Conservation (phyloP, 2,329 filamentous ascomycete genomes). For the Talaromyces amestolkiae region DNA sequence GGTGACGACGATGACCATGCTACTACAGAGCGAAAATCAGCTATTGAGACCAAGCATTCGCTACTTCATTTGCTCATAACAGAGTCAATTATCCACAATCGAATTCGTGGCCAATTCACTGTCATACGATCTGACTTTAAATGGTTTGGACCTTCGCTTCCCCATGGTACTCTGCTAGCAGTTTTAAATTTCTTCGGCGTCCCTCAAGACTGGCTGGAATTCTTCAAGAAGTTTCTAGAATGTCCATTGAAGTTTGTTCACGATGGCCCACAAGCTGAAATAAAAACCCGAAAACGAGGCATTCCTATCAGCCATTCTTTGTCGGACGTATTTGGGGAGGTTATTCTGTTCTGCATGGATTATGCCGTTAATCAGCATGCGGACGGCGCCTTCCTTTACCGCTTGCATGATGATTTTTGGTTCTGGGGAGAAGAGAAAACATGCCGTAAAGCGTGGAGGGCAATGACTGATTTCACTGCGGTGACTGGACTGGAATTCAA, state of each 20-base stretch:
- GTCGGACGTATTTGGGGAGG: constrained; percentile 60
- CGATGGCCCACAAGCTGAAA: constrained; percentile 48
- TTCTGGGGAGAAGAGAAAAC: constrained; percentile 59
- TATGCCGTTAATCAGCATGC: constrained; percentile 61
- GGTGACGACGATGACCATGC: constrained; percentile 25
- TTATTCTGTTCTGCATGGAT: constrained; percentile 63
- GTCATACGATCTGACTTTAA: constrained; percentile 59
- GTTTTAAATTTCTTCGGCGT: constrained; percentile 61
- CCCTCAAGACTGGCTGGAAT: constrained; percentile 54
- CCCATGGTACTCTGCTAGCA: constrained; percentile 59
- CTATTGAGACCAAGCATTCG: constrained; percentile 53
- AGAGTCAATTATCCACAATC: constrained; percentile 53
- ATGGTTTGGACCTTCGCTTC: constrained; percentile 57
- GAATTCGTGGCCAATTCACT: constrained; percentile 50
- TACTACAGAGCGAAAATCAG: constrained; percentile 39
- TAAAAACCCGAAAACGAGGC: constrained; percentile 53
- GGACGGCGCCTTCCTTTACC: constrained; percentile 55
- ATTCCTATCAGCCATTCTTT: constrained; percentile 60
- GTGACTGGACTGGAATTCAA: constrained; percentile 61
- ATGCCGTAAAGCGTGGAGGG: constrained; percentile 59
- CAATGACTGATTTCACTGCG: constrained; percentile 54
- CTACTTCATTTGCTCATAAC: constrained; percentile 58
- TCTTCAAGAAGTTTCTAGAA: constrained; percentile 60
- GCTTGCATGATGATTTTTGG: constrained; percentile 66
- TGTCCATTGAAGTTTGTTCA: constrained; percentile 58